Base-by-base conservation (phyloP, 768 basidiomycete species). In the Boletus insuetus region DNA sequence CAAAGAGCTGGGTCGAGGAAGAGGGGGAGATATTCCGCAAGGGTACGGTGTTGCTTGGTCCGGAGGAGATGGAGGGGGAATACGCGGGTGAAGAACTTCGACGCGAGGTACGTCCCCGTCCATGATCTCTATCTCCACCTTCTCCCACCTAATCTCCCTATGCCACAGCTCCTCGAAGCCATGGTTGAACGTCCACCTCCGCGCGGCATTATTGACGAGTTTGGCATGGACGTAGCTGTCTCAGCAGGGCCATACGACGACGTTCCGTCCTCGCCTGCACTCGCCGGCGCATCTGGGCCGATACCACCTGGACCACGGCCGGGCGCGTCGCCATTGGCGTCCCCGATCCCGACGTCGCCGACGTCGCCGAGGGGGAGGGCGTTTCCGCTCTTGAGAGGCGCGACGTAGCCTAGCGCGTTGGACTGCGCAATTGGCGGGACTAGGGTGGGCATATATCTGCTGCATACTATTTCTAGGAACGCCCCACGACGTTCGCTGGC, bases 1-100 rank as follows among this genome's bases (percentile, higher is more conserved):
- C 88, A 24, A 78, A 84, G 59, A 84, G 79, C 49, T 91, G 90
- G 88, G 88, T 95, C 0, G 90, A 85, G 52, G 97, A 98, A 68
- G 97, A 99, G 69, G 94, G 94, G 0, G 96, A 98, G 72, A 89
- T 98, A 39, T 98, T 98, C 76, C 79, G 95, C 40, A 96, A 96
- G 66, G 94, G 95, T 0, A 84, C 81, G 11, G 87, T 86, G 4
- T 75, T 98, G 19, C 76, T 92, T 10, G 86, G 86, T 1, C 84
- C 84, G 9, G 91, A 89, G 62, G 92, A 95, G 70, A 89, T 94
- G 83, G 93, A 94, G 62, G 86, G 84, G 0, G 93, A 94, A 63
- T 91, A 87, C 64, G 89, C 84, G 16, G 91, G 94, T 0, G 95
- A 98, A 66, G 91, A 94, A 40, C 74, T 98, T 53, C 83, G 89